Percentiles rank a stretch among this genome's conserved stretches.
phyloP scores from a whole-genome alignment of 805 yeast genomes.

The Saccharomycopsis synnaedendra region DNA sequence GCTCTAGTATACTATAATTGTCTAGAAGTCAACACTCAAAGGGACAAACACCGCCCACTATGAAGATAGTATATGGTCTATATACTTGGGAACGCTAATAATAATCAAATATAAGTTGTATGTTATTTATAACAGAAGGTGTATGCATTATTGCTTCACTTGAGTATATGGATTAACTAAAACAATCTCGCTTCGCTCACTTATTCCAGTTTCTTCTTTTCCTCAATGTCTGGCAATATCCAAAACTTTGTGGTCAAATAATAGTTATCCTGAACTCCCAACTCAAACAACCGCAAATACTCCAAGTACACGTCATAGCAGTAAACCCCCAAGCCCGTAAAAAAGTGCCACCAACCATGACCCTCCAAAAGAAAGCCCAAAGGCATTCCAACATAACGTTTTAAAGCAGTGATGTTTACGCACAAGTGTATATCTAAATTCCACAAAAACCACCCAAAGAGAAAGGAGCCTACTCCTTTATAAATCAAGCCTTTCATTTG shows the following conservation, averaged over 20 bases:
- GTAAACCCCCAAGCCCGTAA: conserved; percentile 82
- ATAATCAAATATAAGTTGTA: too few species aligned
- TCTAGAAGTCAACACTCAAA: too few species aligned
- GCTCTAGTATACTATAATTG: too few species aligned
- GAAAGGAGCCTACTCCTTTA: conserved; percentile 51
- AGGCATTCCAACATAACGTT: conserved; percentile 54
- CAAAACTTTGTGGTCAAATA: conserved; percentile 7
- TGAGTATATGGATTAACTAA: too few species aligned
- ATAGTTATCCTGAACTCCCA: conserved; percentile 41
- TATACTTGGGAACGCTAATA: too few species aligned
- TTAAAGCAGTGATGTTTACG: conserved; percentile 14
- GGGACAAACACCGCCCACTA: too few species aligned
- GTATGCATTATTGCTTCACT: too few species aligned
- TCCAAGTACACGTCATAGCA: conserved; percentile 72
- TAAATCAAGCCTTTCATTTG: conserved; percentile 45
- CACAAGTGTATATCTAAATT: conserved; percentile 81
- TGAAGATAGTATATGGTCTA: too few species aligned
- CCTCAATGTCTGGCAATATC: conserved; percentile 7
- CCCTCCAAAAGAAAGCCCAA: conserved; percentile 79
- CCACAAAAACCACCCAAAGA: conserved; percentile 77
- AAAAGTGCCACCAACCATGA: conserved; percentile 96
- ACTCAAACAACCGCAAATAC: conserved; percentile 57
- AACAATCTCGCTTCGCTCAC: neutral
- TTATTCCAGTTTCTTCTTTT: neutral
- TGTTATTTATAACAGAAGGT: too few species aligned